Conservation (phyloP, 2,329 filamentous ascomycete genomes). For the Botrytis fabae region DNA sequence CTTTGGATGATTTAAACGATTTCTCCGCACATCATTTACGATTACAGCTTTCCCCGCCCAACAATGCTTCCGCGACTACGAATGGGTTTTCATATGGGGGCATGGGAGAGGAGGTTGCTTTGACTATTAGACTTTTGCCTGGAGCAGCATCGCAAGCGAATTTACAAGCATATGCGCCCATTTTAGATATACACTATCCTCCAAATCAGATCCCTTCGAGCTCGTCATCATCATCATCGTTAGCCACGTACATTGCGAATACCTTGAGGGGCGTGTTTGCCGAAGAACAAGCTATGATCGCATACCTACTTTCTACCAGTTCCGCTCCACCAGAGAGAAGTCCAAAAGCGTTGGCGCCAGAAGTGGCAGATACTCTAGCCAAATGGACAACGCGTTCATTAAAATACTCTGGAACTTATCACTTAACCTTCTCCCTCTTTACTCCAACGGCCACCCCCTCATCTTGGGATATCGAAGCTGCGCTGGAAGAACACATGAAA, state of each 20-base stretch:
- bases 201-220: slow-evolving; percentile 68
- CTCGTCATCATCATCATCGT: slow-evolving; percentile 68
- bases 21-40: slow-evolving; percentile 83
- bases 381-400: slow-evolving; percentile 81
- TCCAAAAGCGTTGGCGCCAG: slow-evolving; percentile 50
- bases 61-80: slow-evolving; percentile 28
- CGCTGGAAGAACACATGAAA: slow-evolving; percentile 76
- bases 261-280: slow-evolving; percentile 77
- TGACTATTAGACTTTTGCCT: slow-evolving; percentile 70
- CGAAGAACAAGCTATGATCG: slow-evolving; percentile 86
- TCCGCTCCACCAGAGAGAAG: slow-evolving; percentile 52
- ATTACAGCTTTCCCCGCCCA: slow-evolving; percentile 58
- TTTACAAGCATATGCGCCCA: slow-evolving; percentile 67
- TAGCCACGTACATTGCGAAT: slow-evolving; percentile 73
- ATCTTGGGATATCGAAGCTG: slow-evolving; percentile 86
- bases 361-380: slow-evolving; percentile 56
- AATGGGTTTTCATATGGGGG: slow-evolving; percentile 40
- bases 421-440: slow-evolving; percentile 94
- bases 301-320: slow-evolving; percentile 66
- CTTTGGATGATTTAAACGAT: slow-evolving; percentile 82
- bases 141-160: slow-evolving; percentile 60
- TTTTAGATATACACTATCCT: slow-evolving; percentile 76
- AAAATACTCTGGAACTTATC: slow-evolving; percentile 91
- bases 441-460: slow-evolving; percentile 76
- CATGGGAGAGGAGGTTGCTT: slow-evolving; percentile 54